A percentile compares a stretch with the other conserved stretches of the same genome.
Evolutionary conservation across 495 filamentous ascomycete species (phyloP).

Genomic region (Achaetomiella virescens): DNA sequence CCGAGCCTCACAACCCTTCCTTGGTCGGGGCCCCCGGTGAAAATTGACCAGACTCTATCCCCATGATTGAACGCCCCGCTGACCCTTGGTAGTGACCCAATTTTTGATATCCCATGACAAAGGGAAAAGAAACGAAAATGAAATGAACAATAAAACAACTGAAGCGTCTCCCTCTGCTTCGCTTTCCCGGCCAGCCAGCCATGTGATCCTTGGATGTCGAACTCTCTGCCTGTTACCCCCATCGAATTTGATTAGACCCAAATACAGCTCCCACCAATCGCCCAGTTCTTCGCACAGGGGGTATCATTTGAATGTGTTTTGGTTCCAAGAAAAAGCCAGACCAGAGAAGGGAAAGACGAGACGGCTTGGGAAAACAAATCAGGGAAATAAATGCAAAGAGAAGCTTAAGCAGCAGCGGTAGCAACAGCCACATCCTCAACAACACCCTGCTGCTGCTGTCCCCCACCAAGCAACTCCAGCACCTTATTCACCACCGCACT

Average conservation of each 20-base stretch:
- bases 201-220: slow-evolving; percentile 10
- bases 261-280: neutral
- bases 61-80: slow-evolving; percentile 3
- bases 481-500: slow-evolving; percentile 87
- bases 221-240: neutral
- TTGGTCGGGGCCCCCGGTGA: slow-evolving; percentile 6
- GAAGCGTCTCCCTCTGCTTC: neutral
- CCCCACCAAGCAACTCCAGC: slow-evolving; percentile 75
- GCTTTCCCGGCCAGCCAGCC: slow-evolving; percentile 2
- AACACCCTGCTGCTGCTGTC: slow-evolving; percentile 27
- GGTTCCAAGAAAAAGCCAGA: slow-evolving; percentile 9
- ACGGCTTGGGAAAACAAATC: neutral
- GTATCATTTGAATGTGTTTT: slow-evolving; percentile 12
- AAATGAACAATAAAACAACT: neutral
- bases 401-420: slow-evolving; percentile 7
- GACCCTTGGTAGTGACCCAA: neutral
- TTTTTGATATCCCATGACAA: slow-evolving; percentile 4
- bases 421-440: slow-evolving; percentile 9
- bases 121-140: neutral
- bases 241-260: neutral
- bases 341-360: neutral
- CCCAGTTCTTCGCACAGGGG: slow-evolving; percentile 12
- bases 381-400: neutral
- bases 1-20: slow-evolving; percentile 1
- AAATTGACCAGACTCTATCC: neutral